Evolutionary conservation across 257 asterid species (phyloP), one percentile per base, ranked within the genome.

Genomic region (Plectranthus barbatus): DNA sequence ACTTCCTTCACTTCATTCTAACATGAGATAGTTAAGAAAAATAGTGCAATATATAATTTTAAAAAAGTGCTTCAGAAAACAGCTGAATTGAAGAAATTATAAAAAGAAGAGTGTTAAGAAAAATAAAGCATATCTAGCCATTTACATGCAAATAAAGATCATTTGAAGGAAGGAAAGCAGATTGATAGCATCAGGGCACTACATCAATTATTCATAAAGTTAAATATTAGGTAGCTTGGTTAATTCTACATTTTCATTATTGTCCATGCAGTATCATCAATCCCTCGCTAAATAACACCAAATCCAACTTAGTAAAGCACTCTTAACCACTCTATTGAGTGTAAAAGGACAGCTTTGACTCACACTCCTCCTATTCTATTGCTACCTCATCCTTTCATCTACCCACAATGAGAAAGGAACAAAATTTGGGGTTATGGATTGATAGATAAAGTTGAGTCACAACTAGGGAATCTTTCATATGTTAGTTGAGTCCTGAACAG

Each of bases 291-390:
- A 56, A 56, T 24, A 64, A 45, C 17, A 50, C 26, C 13, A 44
- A 59, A 42, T 23, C 42, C 9, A 26, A 55, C 61, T 18, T 17
- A 40, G 41, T 0, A 52, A 33, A 56, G 44, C 18, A 39, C 9
- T 44, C 19, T 75, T 70, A 46, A 39, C 46, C 53, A 67, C 72
- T 21, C 40, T 66, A 37, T 42, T 21, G 66, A 57, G 48, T 61
- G 58, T 5, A 34, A 54, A 19, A 7, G 0, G 34, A 55, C 48
- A 34, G 42, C 18, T 9, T 12, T 37, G 58, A 14, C 42, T 31
- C 37, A 18, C 34, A 37, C 66, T 55, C 48, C 26, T 23, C 64
- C 48, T 60, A 56, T 41, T 64, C 67, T 47, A 29, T 24, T 17
- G 45, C 71, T 56, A 71, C 64, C 49, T 67, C 14, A 19, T 59